phyloP scores from a whole-genome alignment of 202 grass and related monocot species.

The Setaria italica region DNA sequence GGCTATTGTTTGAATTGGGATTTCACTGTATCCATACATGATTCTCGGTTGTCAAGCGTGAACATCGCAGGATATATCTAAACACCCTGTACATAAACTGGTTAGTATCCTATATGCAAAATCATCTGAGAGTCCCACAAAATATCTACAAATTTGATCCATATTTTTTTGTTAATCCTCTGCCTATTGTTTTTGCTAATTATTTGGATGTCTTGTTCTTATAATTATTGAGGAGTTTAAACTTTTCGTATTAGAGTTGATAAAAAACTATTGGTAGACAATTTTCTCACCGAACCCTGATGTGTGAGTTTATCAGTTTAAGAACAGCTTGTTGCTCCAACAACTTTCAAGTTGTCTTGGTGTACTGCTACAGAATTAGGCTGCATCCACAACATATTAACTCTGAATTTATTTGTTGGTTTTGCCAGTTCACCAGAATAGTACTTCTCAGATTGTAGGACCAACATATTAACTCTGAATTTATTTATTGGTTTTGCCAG shows the following conservation, averaged over 20 bases:
- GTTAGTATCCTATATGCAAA: constrained; percentile 20
- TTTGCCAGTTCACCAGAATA: too few species aligned
- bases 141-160: neutral
- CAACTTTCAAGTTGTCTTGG: neutral
- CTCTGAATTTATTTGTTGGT: too few species aligned
- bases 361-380: neutral
- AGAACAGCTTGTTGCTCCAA: neutral
- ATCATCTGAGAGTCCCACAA: neutral
- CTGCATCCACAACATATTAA: neutral
- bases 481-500: too few species aligned
- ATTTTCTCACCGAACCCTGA: too few species aligned
- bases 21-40: neutral
- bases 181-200: neutral
- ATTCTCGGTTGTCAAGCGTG: neutral
- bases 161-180: neutral
- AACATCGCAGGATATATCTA: neutral
- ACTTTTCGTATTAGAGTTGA: neutral
- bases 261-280: neutral
- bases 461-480: neutral
- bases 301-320: neutral
- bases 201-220: neutral
- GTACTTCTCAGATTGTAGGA: too few species aligned
- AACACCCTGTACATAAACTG: neutral
- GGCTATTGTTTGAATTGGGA: neutral
- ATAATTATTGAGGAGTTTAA: neutral